A percentile compares a stretch with the other conserved stretches of the same genome.
Conservation (phyloP, 805 yeast species). For the Cyberlindnera veronae region DNA sequence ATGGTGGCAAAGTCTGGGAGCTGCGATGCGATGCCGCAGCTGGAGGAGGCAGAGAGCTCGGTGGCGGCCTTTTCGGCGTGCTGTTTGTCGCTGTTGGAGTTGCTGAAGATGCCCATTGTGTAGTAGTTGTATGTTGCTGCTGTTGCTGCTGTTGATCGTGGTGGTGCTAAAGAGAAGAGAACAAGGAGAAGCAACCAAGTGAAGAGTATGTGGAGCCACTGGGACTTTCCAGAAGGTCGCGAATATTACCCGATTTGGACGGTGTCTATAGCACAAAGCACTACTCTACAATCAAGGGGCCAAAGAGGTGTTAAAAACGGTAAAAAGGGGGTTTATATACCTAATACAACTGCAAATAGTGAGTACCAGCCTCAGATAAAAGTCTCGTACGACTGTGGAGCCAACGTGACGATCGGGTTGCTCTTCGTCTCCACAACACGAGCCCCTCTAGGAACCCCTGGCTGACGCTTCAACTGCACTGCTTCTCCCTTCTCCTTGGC, state of each 20-base stretch:
- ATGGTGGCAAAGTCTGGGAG: conserved; percentile 13
- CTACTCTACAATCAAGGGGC: no score
- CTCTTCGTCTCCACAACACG: conserved; percentile 74
- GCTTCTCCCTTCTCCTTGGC: conserved; percentile 91
- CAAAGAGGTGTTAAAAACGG: no score
- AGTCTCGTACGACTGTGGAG: conserved; percentile 98
- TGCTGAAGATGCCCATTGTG: conserved; percentile 20
- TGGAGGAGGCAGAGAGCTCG: background rate
- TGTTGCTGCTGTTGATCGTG: no score
- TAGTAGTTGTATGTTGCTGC: no score
- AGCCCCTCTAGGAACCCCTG: conserved; percentile 91
- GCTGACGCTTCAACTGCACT: conserved; percentile 92
- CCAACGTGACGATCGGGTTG: conserved; percentile 87
- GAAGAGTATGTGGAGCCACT: no score
- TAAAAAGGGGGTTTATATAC: no score
- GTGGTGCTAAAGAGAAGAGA: no score
- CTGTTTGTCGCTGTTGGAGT: conserved; percentile 12
- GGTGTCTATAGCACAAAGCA: no score
- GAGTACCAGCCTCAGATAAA: conserved; percentile 69
- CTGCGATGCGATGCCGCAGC: conserved; percentile 5
- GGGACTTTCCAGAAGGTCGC: no score
- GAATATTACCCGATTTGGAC: no score
- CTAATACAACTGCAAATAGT: no score
- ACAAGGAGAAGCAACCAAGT: no score
- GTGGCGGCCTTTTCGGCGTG: conserved; percentile 14